Percentiles rank a stretch among this genome's conserved stretches.
phyloP scores from a whole-genome alignment of 148 eudicot species.

The Spergularia bocconei region DNA sequence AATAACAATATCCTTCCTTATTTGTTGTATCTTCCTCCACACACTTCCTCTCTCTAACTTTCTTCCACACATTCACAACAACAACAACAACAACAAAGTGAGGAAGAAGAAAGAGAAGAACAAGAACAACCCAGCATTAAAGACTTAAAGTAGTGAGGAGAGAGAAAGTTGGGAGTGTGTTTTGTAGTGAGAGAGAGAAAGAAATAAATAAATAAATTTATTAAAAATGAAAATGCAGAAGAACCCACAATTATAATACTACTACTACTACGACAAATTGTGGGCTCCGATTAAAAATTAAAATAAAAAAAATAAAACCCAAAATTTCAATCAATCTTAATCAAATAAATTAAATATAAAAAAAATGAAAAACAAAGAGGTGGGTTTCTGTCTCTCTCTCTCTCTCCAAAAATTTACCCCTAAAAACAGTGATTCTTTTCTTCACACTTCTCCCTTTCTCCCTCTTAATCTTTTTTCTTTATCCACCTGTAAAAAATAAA shows the following conservation, averaged over 20 bases:
- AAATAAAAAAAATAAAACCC: not conserved
- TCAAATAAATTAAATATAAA: not conserved
- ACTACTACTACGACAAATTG: slow-evolving; percentile 16
- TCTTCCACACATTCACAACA: slow-evolving; percentile 27
- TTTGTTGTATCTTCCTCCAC: not conserved
- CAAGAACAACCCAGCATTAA: slow-evolving; percentile 29
- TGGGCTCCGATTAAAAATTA: slow-evolving; percentile 15
- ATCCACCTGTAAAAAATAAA: slow-evolving; percentile 5
- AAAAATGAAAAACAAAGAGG: not conserved
- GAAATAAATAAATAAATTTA: not conserved
- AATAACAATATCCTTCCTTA: not conserved
- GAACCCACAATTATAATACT: slow-evolving; percentile 21
- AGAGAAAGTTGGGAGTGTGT: not conserved
- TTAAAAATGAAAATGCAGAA: slow-evolving; percentile 1
- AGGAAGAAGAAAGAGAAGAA: not conserved
- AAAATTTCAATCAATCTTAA: not conserved
- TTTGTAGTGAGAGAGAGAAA: slow-evolving; percentile 8
- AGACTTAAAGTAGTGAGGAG: slow-evolving; percentile 15
- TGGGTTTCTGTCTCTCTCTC: slow-evolving; percentile 13
- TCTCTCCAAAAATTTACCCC: too few relatives aligned
- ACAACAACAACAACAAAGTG: not conserved
- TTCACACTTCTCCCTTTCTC: slow-evolving; percentile 11
- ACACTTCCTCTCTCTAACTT: slow-evolving; percentile 18
- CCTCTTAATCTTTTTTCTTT: not conserved
- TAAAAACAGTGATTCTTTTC: slow-evolving; percentile 30